These are phyloP conservation scores for Sporisorium scitamineum DNA, from an alignment of 1,284 basidiomycete genomes.

Conservation along the genomic window DNA sequence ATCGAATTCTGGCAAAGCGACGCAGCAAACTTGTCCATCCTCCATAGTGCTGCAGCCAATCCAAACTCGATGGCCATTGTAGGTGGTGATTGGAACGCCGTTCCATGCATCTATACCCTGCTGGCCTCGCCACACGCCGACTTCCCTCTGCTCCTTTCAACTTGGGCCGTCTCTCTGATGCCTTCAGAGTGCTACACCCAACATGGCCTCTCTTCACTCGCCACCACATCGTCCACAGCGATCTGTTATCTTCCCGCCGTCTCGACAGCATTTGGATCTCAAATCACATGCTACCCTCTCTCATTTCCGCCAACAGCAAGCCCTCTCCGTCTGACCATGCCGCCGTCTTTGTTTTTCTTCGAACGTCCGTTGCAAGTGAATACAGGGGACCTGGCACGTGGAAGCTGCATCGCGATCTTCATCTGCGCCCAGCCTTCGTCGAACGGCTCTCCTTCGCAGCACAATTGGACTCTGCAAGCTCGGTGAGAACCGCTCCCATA, in stretches of 20 bases:
- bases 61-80: not conserved
- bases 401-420: too few species aligned
- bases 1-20: not conserved
- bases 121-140: not conserved
- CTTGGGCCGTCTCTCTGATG: conserved; percentile 1
- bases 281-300: not conserved
- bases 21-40: too few species aligned
- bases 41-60: not conserved
- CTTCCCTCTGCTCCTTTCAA: not conserved
- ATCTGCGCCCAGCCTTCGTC: too few species aligned
- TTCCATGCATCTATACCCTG: not conserved
- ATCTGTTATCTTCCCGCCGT: not conserved
- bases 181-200: conserved; percentile 7
- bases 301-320: not conserved
- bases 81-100: conserved; percentile 16
- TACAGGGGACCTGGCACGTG: too few species aligned
- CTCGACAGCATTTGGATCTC: conserved; percentile 15
- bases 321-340: not conserved
- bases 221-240: not conserved
- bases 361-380: too few species aligned
- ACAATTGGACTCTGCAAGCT: not conserved
- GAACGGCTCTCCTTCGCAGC: not conserved
- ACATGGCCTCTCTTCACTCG: conserved; percentile 2
- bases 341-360: not conserved
- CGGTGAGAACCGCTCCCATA: not conserved